These are phyloP conservation scores for Geosiphon pyriformis DNA, from an alignment of 192 early-diverging fungal species.

Conservation along the genomic window DNA sequence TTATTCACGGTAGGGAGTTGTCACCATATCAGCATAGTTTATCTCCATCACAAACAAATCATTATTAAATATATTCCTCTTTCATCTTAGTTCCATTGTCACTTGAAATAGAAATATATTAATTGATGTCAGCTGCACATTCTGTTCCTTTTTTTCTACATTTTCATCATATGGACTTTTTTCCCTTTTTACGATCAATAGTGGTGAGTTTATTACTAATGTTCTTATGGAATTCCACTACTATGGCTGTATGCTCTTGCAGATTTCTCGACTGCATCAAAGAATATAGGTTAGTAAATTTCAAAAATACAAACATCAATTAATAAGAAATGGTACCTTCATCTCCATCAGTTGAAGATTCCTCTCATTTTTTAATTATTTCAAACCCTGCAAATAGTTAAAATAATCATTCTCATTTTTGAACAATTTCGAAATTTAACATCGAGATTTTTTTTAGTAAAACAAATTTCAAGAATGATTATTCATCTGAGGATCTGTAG, in stretches of 20 bases:
- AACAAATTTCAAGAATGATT: slow-evolving; percentile 11
- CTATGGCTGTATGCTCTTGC: slow-evolving; percentile 18
- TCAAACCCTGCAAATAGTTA: slow-evolving; percentile 7
- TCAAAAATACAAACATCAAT: slow-evolving; percentile 14
- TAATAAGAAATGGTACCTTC: slow-evolving; percentile 9
- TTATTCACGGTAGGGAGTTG: too few species aligned
- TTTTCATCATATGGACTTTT: neutral
- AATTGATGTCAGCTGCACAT: slow-evolving; percentile 2
- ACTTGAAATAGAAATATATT: too few species aligned
- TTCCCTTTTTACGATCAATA: slow-evolving; percentile 8
- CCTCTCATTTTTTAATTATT: neutral
- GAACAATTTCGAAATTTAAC: slow-evolving; percentile 12
- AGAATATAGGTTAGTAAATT: slow-evolving; percentile 22
- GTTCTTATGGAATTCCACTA: slow-evolving; percentile 18
- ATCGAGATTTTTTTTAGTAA: slow-evolving; percentile 17
- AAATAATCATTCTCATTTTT: slow-evolving; percentile 22
- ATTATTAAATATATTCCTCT: neutral
- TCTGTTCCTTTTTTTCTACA: too few species aligned
- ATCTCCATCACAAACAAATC: neutral
- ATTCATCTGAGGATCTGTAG: slow-evolving; percentile 8
- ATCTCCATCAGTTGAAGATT: neutral
- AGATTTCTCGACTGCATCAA: slow-evolving; percentile 13
- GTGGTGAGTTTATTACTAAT: slow-evolving; percentile 11
- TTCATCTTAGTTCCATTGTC: too few species aligned
- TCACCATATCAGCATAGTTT: too few species aligned